Conservation (phyloP, 2,329 filamentous ascomycete species). For the Aotearoamyces nothofagi region DNA sequence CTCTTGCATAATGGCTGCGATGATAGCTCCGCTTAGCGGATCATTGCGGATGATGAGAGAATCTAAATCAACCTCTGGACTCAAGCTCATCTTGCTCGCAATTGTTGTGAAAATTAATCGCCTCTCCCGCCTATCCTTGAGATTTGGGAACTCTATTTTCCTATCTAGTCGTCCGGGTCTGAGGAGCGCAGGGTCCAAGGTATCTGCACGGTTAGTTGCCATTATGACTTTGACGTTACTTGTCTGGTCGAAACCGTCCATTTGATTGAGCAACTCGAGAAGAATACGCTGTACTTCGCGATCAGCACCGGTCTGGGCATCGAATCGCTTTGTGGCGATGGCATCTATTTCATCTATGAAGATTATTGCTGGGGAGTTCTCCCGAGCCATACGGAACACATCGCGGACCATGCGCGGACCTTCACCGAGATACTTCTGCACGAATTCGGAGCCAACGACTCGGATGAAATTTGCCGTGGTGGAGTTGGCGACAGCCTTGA, state of each 20-base stretch:
- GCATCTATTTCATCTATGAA: conserved; percentile 99
- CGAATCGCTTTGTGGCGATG: conserved; percentile 97
- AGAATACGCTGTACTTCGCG: conserved; percentile 97
- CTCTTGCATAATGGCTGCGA: conserved; percentile 98
- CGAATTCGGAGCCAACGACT: conserved; percentile 95
- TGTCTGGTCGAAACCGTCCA: conserved; percentile 98
- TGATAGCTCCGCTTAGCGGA: conserved; percentile 85
- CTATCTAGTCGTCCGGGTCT: conserved; percentile 90
- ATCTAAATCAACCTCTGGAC: conserved; percentile 91
- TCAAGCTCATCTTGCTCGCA: conserved; percentile 90
- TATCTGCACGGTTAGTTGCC: conserved; percentile 97
- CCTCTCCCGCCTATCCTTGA: conserved; percentile 85
- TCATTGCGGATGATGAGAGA: conserved; percentile 94
- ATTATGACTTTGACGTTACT: conserved; percentile 99
- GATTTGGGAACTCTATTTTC: conserved; percentile 97
- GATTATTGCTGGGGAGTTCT: conserved; percentile 96
- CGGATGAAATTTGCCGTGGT: conserved; percentile 97
- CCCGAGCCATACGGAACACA: conserved; percentile 96
- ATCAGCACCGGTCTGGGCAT: conserved; percentile 94
- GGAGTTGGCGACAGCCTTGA: conserved; percentile 96
- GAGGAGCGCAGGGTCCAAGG: conserved; percentile 84
- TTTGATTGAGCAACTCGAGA: conserved; percentile 94
- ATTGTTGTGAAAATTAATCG: conserved; percentile 97
- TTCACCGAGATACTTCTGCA: conserved; percentile 97
- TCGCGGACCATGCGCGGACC: conserved; percentile 98